Evolutionary conservation across 345 rosid species (phyloP), one percentile per base, ranked within the genome.

Genomic region (Populus ilicifolia): DNA sequence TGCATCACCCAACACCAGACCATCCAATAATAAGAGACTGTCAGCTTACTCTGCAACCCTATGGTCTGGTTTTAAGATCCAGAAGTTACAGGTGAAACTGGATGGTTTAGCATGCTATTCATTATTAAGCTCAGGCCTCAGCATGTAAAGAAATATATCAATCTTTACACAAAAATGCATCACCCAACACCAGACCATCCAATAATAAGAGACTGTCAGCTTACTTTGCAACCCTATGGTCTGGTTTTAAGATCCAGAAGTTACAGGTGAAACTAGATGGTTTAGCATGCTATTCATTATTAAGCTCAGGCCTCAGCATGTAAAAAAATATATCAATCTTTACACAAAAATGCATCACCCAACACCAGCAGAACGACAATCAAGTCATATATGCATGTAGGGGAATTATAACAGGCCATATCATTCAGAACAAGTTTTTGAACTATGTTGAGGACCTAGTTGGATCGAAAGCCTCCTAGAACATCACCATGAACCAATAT

Each of bases 361-460:
- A 9, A 13, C 48, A 44, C 48, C 41, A 5, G n/a, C 18, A 67
- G 27, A 38, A 39, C 29, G n/a, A 52, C 0, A 78, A 41, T 78
- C 71, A 71, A 50, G 41, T 54, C 41, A 29, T 52, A 14, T 14
- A 38, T 21, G 43, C 25, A 52, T 44, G 4, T 7, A 16, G 6
- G 17, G 5, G 18, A 69, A 20, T 61, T 6, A 54, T 50, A 46
- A 41, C 62, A 65, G 17, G 46, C 23, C 38, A 78, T 75, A 62
- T 80, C 76, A 69, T 77, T 80, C 67, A 73, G 79, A 59, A 72
- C 10, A 70, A 83, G 81, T 63, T 81, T 72, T 73, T 79, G 85
- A 70, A 79, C 88, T 67, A 39, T 79, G 81, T 21, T 46, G 70
- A 25, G 81, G 86, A 70, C 79, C 83, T 67, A 81, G 75, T 68